phyloP scores from a whole-genome alignment of 139 green algal genomes.

The Zygnema circumcarinatum region DNA sequence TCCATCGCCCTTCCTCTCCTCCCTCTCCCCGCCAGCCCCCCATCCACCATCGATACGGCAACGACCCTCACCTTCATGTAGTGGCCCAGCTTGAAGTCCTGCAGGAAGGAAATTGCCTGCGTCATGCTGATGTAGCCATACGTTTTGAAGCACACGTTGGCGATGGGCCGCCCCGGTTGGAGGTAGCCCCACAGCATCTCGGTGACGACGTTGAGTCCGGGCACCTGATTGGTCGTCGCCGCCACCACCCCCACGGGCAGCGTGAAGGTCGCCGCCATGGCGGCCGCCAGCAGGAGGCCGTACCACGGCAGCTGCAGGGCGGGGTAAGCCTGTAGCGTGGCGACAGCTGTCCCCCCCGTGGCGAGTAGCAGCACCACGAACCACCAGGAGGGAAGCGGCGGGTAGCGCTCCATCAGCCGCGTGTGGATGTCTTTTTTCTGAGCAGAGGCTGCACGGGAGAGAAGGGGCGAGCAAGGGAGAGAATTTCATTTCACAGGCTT shows the following conservation, averaged over 20 bases:
- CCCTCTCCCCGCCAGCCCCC: no score
- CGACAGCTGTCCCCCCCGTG: background rate
- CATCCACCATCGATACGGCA: no score
- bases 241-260: conserved; percentile 32
- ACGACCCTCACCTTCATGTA: conserved; percentile 40
- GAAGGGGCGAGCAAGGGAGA: no score
- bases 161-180: conserved; percentile 25
- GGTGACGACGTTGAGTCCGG: conserved; percentile 40
- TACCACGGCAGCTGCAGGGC: conserved; percentile 35
- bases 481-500: no score
- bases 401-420: conserved; percentile 26
- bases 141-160: conserved; percentile 49
- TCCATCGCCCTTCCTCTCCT: no score
- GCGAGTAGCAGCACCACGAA: conserved; percentile 20
- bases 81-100: conserved; percentile 40
- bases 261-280: conserved; percentile 21
- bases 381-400: conserved; percentile 20
- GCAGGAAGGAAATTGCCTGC: conserved; percentile 32
- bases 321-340: background rate
- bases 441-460: background rate
- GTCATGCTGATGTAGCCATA: conserved; percentile 54
- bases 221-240: conserved; percentile 45
- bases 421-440: conserved; percentile 28
- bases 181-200: conserved; percentile 36
- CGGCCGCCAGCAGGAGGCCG: conserved; percentile 22